Base-by-base conservation (phyloP, 2,329 filamentous ascomycete species). In the Dactylellina sp. region DNA sequence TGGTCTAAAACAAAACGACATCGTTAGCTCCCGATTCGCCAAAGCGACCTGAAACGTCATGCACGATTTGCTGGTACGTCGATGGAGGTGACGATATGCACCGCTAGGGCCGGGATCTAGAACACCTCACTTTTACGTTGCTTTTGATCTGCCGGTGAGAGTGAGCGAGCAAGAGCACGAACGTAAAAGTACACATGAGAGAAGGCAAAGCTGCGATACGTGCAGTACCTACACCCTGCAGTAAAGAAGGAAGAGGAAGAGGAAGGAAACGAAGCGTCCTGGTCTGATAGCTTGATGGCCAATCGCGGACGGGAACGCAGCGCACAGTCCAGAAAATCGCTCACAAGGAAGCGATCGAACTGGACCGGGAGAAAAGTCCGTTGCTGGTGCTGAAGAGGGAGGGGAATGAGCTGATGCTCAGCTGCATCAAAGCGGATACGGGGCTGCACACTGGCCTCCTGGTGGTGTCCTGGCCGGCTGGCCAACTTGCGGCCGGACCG, bases 21-120 rank as follows among this genome's bases (percentile, higher is more conserved):
- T 74, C 37, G 56, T 47, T 60, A 44, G 56, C 55, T 66, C 61
- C 68, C 60, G 53, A 66, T 66, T 66, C 49, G 70, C 53, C 32
- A 20, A 32, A n/a, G 22, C 16, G 12, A 42, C 28, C 40, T 66
- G 61, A 66, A 74, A 56, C 39, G 61, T 11, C 28, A 74, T 66
- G 70, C 61, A 66, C 28, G 61, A 37, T 61, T 56, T 39, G 49
- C 32, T 65, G 55, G 61, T 59, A 55, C 61, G 39, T 16, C 16
- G n/a, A 14, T 7, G 32, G 40, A 40, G 12, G 7, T 52, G 32
- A 11, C 39, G 24, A 28, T 12, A 22, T 44, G 14, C 16, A 25
- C 46, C 16, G 1, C 39, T 14, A 22, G 22, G 14, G n/a, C 37
- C 28, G 53, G 32, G 47, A 62, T 74, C 56, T 56, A 74, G 70